Conservation (phyloP, 1,139 yeast species). For the Hemisphaericaspora xylanilytica region DNA sequence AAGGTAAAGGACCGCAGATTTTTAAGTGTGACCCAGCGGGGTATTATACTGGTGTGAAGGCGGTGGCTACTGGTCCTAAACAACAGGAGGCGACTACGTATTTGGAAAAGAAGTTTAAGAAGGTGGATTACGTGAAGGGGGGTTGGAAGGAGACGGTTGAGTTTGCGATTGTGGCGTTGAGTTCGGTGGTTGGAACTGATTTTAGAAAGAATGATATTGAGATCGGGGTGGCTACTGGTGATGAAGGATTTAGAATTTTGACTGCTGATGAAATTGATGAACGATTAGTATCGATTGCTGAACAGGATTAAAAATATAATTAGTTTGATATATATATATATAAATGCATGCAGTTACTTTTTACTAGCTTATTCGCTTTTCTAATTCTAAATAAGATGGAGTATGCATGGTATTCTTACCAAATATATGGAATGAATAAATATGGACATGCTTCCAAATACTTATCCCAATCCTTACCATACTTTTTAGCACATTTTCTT, state of each 20-base stretch:
- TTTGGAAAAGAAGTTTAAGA: slow-evolving; percentile 88
- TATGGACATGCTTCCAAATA: slow-evolving; percentile 89
- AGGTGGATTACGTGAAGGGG: slow-evolving; percentile 68
- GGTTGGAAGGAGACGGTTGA: slow-evolving; percentile 90
- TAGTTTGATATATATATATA: slow-evolving; percentile 4
- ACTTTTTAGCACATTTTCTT: slow-evolving; percentile 77
- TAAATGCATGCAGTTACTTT: too few relatives aligned
- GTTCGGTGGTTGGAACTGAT: slow-evolving; percentile 86
- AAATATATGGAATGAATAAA: slow-evolving; percentile 84
- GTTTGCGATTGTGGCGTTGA: slow-evolving; percentile 79
- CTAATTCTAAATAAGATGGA: too few relatives aligned
- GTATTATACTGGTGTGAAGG: slow-evolving; percentile 86
- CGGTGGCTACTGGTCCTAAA: slow-evolving; percentile 94
- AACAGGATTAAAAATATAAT: slow-evolving; percentile 54
- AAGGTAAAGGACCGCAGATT: slow-evolving; percentile 84
- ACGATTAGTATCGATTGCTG: slow-evolving; percentile 90
- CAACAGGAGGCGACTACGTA: slow-evolving; percentile 94
- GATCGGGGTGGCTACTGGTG: slow-evolving; percentile 79
- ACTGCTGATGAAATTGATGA: slow-evolving; percentile 89
- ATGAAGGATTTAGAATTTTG: slow-evolving; percentile 69
- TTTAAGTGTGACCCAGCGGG: slow-evolving; percentile 98
- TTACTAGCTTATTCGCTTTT: too few relatives aligned
- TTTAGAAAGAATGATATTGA: slow-evolving; percentile 92
- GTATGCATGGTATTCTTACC: slow-evolving; percentile 28
- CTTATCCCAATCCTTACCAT: slow-evolving; percentile 91